These are phyloP conservation scores for Lichenothelia convexa DNA, from an alignment of 495 filamentous ascomycete genomes.

Conservation along the genomic window DNA sequence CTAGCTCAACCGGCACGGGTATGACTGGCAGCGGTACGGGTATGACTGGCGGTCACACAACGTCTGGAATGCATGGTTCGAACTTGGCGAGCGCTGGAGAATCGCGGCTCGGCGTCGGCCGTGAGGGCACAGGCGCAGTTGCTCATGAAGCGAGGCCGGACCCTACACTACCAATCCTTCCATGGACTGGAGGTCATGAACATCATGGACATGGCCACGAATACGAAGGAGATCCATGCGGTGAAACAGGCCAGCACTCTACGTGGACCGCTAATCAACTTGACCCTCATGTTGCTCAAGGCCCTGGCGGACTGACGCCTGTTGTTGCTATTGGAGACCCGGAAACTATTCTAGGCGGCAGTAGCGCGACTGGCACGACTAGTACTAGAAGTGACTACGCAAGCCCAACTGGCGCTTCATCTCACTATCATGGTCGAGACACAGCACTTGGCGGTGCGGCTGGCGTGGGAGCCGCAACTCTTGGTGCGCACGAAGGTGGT, in stretches of 20 bases:
- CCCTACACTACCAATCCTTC: too few species aligned
- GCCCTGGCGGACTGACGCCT: neutral
- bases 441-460: constrained; percentile 13
- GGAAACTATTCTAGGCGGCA: neutral
- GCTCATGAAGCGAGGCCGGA: too few species aligned
- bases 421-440: constrained; percentile 12
- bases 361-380: neutral
- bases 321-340: neutral
- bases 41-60: neutral
- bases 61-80: neutral
- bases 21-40: neutral
- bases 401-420: neutral
- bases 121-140: too few species aligned
- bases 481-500: neutral
- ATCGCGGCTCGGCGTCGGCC: neutral
- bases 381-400: neutral
- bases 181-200: constrained; percentile 5
- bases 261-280: constrained; percentile 11
- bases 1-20: neutral
- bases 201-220: constrained; percentile 7
- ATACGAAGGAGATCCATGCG: constrained; percentile 8
- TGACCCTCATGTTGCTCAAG: constrained; percentile 9
- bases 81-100: neutral
- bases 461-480: constrained; percentile 8
- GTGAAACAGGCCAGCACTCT: constrained; percentile 5